Base-by-base conservation (phyloP, 768 basidiomycete genomes). In the Boletus tomentosulus region DNA sequence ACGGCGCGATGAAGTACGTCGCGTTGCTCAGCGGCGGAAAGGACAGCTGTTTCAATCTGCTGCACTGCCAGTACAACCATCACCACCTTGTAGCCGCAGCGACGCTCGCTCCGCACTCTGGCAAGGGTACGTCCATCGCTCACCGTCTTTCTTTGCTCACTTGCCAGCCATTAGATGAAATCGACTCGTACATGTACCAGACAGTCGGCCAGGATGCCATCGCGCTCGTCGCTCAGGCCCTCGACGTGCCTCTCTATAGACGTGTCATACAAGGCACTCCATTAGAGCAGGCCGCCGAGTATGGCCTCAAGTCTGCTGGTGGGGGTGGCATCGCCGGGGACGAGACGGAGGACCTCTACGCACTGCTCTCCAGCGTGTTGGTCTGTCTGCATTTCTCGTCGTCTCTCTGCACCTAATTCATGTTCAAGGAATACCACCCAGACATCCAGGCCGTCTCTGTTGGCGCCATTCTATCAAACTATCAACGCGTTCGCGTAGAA, bases 171-270 rank as follows among this genome's bases (percentile, higher is more conserved):
- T 33, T 69, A 97, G 97, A 98, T 77, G 97, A 99, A 76, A 83
- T 98, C 64, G 95, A 99, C 71, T 98, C 95, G 24, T 98, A 93
- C 74, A 78, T 99, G 69, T 99, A 98, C 71, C 97, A 99, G 70
- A 98, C 96, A n/a, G 95, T 99, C 27, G 97, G 95, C 1, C 95
- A 98, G 66, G 91, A 93, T 53, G 92, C 92, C 16, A 86, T 98
- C 54, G 84, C 90, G 46, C 77, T 87, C 48, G 86, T 98, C 51
- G 94, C 93, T 22, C 76, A 77, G 47, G 92, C 96, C 2, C 76
- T 98, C 52, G 87, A 84, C 15, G 82, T 96, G 2, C 97, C 97
- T 9, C 78, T 98, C 10, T 91, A 88, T 73, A 81, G 90, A 28
- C 78, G 81, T 53, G 76, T 90, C 30, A 98, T 99, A 56, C 76